Evolutionary conservation across 345 rosid species (phyloP).

Genomic region (Eutrema heterophyllum): DNA sequence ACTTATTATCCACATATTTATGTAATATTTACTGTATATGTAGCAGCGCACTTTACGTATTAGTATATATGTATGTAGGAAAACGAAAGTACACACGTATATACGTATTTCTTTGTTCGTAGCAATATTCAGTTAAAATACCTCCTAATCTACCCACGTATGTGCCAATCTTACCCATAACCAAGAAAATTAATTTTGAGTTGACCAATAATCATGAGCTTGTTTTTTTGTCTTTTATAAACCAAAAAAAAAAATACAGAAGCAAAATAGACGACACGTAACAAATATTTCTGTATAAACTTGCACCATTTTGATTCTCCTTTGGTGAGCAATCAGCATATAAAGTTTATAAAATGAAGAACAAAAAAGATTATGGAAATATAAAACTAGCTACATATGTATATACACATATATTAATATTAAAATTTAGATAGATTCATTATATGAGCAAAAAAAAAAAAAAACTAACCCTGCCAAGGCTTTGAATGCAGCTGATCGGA

Average conservation of each 20-base stretch:
- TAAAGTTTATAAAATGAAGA: background rate
- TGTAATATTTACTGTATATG: background rate
- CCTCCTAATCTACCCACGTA: background rate
- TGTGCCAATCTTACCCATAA: background rate
- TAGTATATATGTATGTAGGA: background rate
- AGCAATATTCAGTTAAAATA: background rate
- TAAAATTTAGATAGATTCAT: background rate
- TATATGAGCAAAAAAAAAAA: constrained; percentile 2
- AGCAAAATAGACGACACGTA: background rate
- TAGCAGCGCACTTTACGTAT: background rate
- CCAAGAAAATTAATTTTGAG: background rate
- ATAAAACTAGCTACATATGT: background rate
- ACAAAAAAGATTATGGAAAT: background rate
- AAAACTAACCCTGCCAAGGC: constrained; percentile 61
- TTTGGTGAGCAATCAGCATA: constrained; percentile 6
- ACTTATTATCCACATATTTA: background rate
- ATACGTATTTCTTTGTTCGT: background rate
- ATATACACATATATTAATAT: background rate
- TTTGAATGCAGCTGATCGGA: constrained; percentile 46
- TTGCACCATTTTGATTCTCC: constrained; percentile 13
- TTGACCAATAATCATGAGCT: background rate
- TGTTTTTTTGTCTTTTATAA: background rate
- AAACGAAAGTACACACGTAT: background rate
- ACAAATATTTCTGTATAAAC: constrained; percentile 9
- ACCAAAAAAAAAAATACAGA: background rate